These are phyloP conservation scores for Anisodus acutangulus DNA, from an alignment of 257 asterid genomes.

Conservation along the genomic window DNA sequence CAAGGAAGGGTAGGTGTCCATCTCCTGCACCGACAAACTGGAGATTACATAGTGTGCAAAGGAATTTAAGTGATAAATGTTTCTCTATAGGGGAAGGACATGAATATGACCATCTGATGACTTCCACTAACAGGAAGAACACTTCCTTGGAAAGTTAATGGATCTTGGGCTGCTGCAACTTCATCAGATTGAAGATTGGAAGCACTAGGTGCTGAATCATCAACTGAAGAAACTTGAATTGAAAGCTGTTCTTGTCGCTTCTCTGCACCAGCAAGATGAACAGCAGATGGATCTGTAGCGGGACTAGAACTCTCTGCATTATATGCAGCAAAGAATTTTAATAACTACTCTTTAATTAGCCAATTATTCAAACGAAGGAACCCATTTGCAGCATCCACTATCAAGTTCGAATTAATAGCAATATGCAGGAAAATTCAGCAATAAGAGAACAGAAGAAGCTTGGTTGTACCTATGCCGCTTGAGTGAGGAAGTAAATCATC, in stretches of 20 bases:
- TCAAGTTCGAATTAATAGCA: constrained; percentile 20
- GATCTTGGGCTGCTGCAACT: constrained; percentile 43
- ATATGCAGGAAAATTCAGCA: constrained; percentile 23
- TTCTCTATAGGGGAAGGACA: neutral
- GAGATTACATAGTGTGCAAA: neutral
- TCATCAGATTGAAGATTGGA: constrained; percentile 42
- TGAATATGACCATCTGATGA: constrained; percentile 25
- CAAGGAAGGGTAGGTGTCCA: constrained; percentile 42
- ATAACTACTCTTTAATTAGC: constrained; percentile 13
- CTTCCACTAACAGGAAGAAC: constrained; percentile 44
- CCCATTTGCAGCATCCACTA: neutral
- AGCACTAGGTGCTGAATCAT: constrained; percentile 38
- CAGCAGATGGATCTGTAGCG: constrained; percentile 44
- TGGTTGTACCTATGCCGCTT: constrained; percentile 37
- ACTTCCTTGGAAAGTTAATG: constrained; percentile 46
- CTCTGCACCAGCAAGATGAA: constrained; percentile 34
- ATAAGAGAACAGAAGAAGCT: neutral
- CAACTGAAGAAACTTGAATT: constrained; percentile 37
- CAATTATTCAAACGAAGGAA: constrained; percentile 25
- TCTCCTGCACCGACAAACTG: constrained; percentile 51
- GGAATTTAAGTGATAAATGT: neutral
- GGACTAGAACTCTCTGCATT: constrained; percentile 40
- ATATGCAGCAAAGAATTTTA: constrained; percentile 33
- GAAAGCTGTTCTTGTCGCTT: constrained; percentile 38
- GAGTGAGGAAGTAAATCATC: constrained; percentile 51